A percentile compares a stretch with the other conserved stretches of the same genome.
Conservation (phyloP, 2,329 filamentous ascomycete genomes). For the Apiospora phragmitis region DNA sequence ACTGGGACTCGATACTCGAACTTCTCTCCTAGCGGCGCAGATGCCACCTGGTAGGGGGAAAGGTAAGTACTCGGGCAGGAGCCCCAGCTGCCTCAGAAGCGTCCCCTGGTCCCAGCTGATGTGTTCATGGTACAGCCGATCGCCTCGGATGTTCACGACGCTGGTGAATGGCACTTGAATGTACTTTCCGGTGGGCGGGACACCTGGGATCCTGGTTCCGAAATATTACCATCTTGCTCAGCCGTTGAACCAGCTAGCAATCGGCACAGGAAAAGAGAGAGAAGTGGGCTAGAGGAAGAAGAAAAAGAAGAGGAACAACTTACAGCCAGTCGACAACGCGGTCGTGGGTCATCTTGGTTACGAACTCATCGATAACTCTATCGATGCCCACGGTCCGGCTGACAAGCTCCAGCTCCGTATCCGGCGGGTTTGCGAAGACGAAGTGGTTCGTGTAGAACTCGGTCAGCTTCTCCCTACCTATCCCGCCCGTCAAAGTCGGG, state of each 20-base stretch:
- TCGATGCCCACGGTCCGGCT: slow-evolving; percentile 73
- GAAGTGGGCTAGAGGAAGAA: not conserved
- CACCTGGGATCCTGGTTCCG: slow-evolving; percentile 50
- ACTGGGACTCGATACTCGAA: slow-evolving; percentile 63
- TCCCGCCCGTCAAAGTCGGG: slow-evolving; percentile 69
- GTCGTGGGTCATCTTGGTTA: slow-evolving; percentile 65
- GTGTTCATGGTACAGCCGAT: slow-evolving; percentile 69
- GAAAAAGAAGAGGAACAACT: slow-evolving; percentile 28
- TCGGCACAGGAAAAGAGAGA: not conserved
- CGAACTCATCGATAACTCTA: slow-evolving; percentile 70
- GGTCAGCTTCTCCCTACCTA: slow-evolving; percentile 63
- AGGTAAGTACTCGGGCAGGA: slow-evolving; percentile 64
- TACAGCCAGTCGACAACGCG: slow-evolving; percentile 69
- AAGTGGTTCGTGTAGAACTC: slow-evolving; percentile 74
- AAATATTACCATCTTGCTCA: not conserved
- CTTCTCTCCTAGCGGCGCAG: slow-evolving; percentile 34
- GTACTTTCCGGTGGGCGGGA: slow-evolving; percentile 55
- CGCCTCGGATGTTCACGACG: slow-evolving; percentile 67
- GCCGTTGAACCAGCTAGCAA: not conserved
- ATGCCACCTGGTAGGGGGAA: slow-evolving; percentile 57
- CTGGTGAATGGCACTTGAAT: slow-evolving; percentile 64
- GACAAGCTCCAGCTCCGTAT: slow-evolving; percentile 67
- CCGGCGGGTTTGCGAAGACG: slow-evolving; percentile 70
- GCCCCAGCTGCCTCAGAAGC: slow-evolving; percentile 59
- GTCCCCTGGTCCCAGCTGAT: slow-evolving; percentile 71